These are phyloP conservation scores for Athelia psychrophila DNA, from an alignment of 1,284 basidiomycete species.

Conservation along the genomic window DNA sequence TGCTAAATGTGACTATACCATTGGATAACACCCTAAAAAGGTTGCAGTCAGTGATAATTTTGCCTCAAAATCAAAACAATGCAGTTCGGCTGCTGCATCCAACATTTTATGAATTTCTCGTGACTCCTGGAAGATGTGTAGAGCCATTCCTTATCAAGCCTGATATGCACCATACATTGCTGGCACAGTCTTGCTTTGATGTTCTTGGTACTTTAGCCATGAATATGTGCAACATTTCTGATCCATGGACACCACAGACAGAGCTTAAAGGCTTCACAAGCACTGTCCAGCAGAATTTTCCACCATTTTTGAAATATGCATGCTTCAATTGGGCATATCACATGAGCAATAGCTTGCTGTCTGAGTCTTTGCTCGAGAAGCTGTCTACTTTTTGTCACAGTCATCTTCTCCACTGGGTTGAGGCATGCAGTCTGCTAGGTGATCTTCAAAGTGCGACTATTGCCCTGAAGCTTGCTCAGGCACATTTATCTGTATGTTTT, in stretches of 20 bases:
- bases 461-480: neutral
- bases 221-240: constrained; percentile 10
- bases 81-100: constrained; percentile 14
- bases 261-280: constrained; percentile 6
- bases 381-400: neutral
- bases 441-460: neutral
- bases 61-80: constrained; percentile 7
- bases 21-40: constrained; percentile 6
- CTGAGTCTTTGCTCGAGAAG: neutral
- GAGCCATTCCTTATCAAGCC: constrained; percentile 6
- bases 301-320: constrained; percentile 1
- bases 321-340: neutral
- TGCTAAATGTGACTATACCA: neutral
- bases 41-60: constrained; percentile 15
- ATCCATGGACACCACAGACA: neutral
- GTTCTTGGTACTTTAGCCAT: constrained; percentile 6
- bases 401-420: neutral
- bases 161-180: constrained; percentile 6
- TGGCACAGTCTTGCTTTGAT: constrained; percentile 9
- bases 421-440: neutral
- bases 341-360: neutral
- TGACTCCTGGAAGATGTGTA: constrained; percentile 7
- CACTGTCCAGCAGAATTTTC: neutral
- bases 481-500: neutral
- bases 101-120: constrained; percentile 19